These are phyloP conservation scores for Exophiala sp. DNA, from an alignment of 2,329 filamentous ascomycete species.

Conservation along the genomic window DNA sequence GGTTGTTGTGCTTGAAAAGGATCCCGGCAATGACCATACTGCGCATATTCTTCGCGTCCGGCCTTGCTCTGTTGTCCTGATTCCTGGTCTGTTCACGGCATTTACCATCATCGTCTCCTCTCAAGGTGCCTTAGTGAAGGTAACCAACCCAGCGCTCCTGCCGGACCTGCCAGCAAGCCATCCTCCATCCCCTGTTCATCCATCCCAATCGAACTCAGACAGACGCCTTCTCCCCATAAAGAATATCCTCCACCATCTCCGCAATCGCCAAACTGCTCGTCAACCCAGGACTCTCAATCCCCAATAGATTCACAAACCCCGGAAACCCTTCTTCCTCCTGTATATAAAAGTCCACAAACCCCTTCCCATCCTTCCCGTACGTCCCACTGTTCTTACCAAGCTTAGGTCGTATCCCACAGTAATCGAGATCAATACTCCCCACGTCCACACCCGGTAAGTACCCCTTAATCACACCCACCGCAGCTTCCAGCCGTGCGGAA, in stretches of 20 bases:
- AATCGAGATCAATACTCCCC: slow-evolving; percentile 69
- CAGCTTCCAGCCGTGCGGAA: slow-evolving; percentile 58
- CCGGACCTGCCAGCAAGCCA: no score
- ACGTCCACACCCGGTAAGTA: slow-evolving; percentile 75
- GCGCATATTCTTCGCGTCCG: no score
- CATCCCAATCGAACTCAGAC: neutral
- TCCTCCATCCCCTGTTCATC: no score
- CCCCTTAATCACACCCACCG: slow-evolving; percentile 68
- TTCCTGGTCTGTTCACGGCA: no score
- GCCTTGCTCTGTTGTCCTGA: no score
- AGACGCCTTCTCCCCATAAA: slow-evolving; percentile 42
- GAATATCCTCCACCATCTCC: slow-evolving; percentile 63
- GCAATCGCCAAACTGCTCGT: slow-evolving; percentile 84
- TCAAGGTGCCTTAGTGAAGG: no score
- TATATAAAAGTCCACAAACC: slow-evolving; percentile 83
- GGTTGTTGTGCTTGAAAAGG: no score
- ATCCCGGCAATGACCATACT: no score
- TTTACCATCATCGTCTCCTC: no score
- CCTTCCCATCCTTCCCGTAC: slow-evolving; percentile 52
- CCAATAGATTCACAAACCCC: slow-evolving; percentile 85
- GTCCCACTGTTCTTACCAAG: slow-evolving; percentile 61
- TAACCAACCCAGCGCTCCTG: no score
- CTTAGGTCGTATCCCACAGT: slow-evolving; percentile 90
- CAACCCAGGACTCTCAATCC: slow-evolving; percentile 89
- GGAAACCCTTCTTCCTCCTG: slow-evolving; percentile 69